Percentiles rank a stretch among this genome's conserved stretches.
phyloP scores from a whole-genome alignment of 768 basidiomycete genomes.

The Kwoniella dejecticola region DNA sequence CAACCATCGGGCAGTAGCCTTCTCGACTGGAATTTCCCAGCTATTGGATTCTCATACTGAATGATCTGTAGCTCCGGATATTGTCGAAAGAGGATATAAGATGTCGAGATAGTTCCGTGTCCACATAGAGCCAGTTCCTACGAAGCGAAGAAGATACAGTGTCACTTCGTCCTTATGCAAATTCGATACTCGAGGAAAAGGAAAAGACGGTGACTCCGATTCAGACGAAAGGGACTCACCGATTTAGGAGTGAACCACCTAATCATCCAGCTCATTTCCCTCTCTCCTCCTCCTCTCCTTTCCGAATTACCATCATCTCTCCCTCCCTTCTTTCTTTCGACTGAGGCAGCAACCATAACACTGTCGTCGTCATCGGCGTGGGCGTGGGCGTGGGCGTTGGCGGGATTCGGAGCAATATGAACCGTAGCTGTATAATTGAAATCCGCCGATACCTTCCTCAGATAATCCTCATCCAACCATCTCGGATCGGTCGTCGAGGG shows the following conservation, averaged over 20 bases:
- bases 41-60: not conserved
- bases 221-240: not conserved
- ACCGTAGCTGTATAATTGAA: slow-evolving; percentile 8
- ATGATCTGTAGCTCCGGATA: not conserved
- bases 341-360: not conserved
- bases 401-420: not conserved
- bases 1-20: not conserved
- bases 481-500: not conserved
- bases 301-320: not conserved
- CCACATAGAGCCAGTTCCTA: not conserved
- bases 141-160: too few relatives aligned
- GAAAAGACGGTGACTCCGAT: not conserved
- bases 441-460: not conserved
- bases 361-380: not conserved
- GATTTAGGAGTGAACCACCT: slow-evolving; percentile 6
- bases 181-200: too few relatives aligned
- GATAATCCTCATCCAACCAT: not conserved
- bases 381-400: too few relatives aligned
- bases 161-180: too few relatives aligned
- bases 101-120: not conserved
- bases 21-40: not conserved
- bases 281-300: too few relatives aligned
- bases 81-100: slow-evolving; percentile 1
- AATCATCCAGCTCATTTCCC: too few relatives aligned
- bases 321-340: not conserved